phyloP scores from a whole-genome alignment of 129 eudicot species.

The sunflower (Helianthus annuus) region HanXRQr2.0-SUNRISE NC_035449.2:37334737-37335236 shows the following conservation, averaged over 20 bases:
- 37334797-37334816: constrained; percentile 7
- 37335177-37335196: not conserved
- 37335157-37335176: not conserved
- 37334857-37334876: not conserved
- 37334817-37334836: not conserved
- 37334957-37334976: too few relatives aligned
- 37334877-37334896: not conserved
- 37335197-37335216: constrained; percentile 5
- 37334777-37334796: not conserved
- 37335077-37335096: too few relatives aligned
- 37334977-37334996: too few relatives aligned
- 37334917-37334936: too few relatives aligned
- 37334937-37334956: too few relatives aligned
- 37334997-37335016: too few relatives aligned
- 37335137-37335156: not conserved
- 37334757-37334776: not conserved
- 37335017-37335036: too few relatives aligned
- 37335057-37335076: too few relatives aligned
- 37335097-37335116: too few relatives aligned
- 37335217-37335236: not conserved
- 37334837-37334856: not conserved
- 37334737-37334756: not conserved
- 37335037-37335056: too few relatives aligned
- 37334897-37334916: not conserved
- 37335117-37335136: too few relatives aligned